A percentile compares a stretch with the other conserved stretches of the same genome.
These are phyloP conservation scores for Trichoderma parareesei DNA, from an alignment of 495 filamentous ascomycete genomes.

Conservation along the genomic window DNA sequence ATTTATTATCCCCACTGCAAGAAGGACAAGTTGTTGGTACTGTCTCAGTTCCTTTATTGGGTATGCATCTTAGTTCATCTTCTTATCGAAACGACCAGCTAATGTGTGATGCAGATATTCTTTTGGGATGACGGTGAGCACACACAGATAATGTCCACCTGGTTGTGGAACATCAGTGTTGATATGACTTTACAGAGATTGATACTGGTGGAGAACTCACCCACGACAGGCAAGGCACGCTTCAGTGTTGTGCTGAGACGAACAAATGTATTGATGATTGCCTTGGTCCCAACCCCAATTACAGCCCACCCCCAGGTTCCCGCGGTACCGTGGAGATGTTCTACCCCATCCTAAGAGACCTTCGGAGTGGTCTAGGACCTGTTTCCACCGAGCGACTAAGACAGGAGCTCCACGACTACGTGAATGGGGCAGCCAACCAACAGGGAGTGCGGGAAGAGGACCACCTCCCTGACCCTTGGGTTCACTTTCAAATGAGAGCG, in stretches of 20 bases:
- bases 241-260: neutral
- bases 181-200: neutral
- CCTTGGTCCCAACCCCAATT: neutral
- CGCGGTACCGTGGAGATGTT: neutral
- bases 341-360: neutral
- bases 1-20: neutral
- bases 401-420: neutral
- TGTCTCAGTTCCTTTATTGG: constrained; percentile 1
- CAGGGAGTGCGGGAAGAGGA: neutral
- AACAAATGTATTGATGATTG: neutral
- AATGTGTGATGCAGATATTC: neutral
- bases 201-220: neutral
- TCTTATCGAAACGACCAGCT: neutral
- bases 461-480: neutral
- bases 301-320: neutral
- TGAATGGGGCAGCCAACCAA: neutral
- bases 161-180: neutral
- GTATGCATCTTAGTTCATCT: neutral
- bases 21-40: neutral
- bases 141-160: neutral
- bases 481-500: neutral
- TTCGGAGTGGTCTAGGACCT: neutral
- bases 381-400: neutral
- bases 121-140: neutral
- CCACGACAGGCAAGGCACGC: neutral